phyloP scores from a whole-genome alignment of 331 rosid species.

The Erythrophleum ivorense region DNA sequence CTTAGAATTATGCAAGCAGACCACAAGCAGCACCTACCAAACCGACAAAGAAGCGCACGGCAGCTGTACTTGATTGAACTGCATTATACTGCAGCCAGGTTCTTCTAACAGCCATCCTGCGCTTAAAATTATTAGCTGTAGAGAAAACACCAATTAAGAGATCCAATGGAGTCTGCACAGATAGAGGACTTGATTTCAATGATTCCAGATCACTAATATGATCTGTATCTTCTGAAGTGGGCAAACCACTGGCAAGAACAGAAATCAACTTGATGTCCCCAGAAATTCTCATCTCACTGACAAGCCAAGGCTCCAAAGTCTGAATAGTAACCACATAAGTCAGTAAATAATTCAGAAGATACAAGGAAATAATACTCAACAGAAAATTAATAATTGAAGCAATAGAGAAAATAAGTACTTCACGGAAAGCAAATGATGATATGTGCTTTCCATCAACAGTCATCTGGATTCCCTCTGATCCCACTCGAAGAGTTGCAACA shows the following conservation, averaged over 20 bases:
- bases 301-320: constrained; percentile 99
- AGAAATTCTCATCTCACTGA: constrained; percentile 70
- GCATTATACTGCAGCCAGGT: constrained; percentile 97
- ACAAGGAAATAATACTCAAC: constrained; percentile 16
- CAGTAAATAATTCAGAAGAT: constrained; percentile 41
- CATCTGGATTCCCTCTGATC: constrained; percentile 97
- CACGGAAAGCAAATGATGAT: constrained; percentile 92
- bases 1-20: constrained; percentile 30
- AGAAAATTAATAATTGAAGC: not conserved
- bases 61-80: constrained; percentile 68
- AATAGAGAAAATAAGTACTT: constrained; percentile 56
- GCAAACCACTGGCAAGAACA: constrained; percentile 89
- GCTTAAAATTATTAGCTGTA: constrained; percentile 94
- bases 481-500: constrained; percentile 94
- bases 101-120: constrained; percentile 95
- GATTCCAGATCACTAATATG: constrained; percentile 76
- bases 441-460: constrained; percentile 97
- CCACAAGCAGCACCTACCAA: constrained; percentile 67
- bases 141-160: constrained; percentile 96
- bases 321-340: constrained; percentile 52
- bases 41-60: constrained; percentile 97
- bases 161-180: constrained; percentile 57
- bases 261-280: constrained; percentile 88
- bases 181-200: constrained; percentile 66
- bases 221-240: constrained; percentile 95